Conservation (phyloP, 2,329 filamentous ascomycete genomes). For the Phaeosphaeria sp. region DNA sequence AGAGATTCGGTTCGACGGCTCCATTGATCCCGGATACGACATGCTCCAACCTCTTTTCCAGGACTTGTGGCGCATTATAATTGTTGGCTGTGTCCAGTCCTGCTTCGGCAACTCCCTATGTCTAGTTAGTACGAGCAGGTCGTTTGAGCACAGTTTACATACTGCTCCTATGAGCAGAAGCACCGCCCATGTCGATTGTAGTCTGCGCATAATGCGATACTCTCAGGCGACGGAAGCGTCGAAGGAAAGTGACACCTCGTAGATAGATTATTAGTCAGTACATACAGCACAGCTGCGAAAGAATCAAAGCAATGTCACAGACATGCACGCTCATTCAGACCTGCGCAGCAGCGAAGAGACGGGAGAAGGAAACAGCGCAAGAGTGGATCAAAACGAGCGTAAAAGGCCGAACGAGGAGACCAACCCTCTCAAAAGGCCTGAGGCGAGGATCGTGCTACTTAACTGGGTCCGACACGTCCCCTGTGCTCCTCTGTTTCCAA, state of each 20-base stretch:
- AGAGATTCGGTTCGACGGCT: neutral
- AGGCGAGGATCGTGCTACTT: constrained; percentile 36
- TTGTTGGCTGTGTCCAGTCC: constrained; percentile 31
- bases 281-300: constrained; percentile 46
- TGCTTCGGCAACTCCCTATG: constrained; percentile 33
- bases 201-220: constrained; percentile 36
- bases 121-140: constrained; percentile 20
- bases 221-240: neutral
- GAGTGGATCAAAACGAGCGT: constrained; percentile 34
- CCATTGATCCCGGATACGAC: constrained; percentile 31
- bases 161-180: constrained; percentile 40
- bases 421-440: constrained; percentile 41
- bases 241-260: constrained; percentile 3
- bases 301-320: constrained; percentile 34
- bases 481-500: constrained; percentile 40
- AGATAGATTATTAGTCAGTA: constrained; percentile 38
- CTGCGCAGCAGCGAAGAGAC: constrained; percentile 46
- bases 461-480: constrained; percentile 24
- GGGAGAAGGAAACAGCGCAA: constrained; percentile 21
- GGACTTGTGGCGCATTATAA: constrained; percentile 27
- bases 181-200: constrained; percentile 30
- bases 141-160: constrained; percentile 14
- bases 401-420: constrained; percentile 36
- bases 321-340: constrained; percentile 44
- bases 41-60: constrained; percentile 33